Evolutionary conservation across 208 protist species (phyloP), one percentile per base, ranked within the genome.

Genomic region (Balamuthia mandrillaris): DNA sequence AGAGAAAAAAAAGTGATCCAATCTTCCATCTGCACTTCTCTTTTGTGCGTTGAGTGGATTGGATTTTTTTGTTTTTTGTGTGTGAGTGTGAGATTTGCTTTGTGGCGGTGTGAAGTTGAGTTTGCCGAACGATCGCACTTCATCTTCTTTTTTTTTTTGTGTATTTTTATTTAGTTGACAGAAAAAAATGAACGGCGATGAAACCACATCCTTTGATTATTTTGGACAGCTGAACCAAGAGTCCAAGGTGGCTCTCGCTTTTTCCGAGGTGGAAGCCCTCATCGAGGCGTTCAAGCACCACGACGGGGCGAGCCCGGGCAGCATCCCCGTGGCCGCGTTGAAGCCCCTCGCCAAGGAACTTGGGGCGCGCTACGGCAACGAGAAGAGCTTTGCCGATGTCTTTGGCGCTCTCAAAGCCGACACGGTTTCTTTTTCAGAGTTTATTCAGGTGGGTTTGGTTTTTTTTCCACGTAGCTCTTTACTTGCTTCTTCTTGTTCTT

Each of bases 251-350:
- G 27, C 24, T 9, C 70, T 79, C 31, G 39, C 10, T 37, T 79
- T 79, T 24, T 79, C 70, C 42, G 70, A 79, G 70, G 70, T 79
- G 42, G 70, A 79, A 27, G 45, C 21, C 42, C 70, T 79, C 27
- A 39, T 79, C 18, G 24, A 29, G 24, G 49, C 58, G 24, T 79
- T 79, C 29, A 39, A 79, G 29, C 5, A 2, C 10, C 35, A 60
- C 42, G 70, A 79, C 70, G 58, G 58, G 49, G 49, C 37, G 10
- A 4, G 70, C 51, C 45, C 21, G 42, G 70, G 70, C 44, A 18
- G 10, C 24, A 3, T 79, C 12, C 4, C 16, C 70, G 37, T 39
- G 29, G 70, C 45, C 70, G 1, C 42, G 18, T 12, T 24, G 3
- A 24, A 24, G 33, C 45, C 33, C 12, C 21, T 79, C 16, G 70